phyloP scores from a whole-genome alignment of 1,284 basidiomycete genomes.

The Ceraceosorus guamensis region DNA sequence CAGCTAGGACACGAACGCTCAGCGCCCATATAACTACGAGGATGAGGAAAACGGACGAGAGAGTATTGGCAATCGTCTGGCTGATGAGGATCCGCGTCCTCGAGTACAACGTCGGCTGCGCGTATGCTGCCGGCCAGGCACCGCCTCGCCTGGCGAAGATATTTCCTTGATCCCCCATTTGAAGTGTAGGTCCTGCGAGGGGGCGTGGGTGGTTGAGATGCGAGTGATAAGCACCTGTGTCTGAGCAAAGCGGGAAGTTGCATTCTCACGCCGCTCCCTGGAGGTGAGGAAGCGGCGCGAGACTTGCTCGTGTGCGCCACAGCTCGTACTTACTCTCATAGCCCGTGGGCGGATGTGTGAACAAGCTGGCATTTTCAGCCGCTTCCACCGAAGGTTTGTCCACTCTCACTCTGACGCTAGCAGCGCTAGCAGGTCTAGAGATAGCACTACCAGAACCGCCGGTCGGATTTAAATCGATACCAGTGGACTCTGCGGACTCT shows the following conservation, averaged over 20 bases:
- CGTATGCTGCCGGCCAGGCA: conserved; percentile 31
- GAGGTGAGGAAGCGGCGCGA: neutral
- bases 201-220: neutral
- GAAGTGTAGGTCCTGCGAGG: conserved; percentile 5
- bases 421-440: conserved; percentile 28
- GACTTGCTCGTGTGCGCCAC: neutral
- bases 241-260: no score
- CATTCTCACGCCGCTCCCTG: no score
- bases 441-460: conserved; percentile 24
- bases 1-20: conserved; percentile 20
- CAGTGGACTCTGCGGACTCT: no score
- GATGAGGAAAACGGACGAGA: conserved; percentile 55
- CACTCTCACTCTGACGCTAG: conserved; percentile 35
- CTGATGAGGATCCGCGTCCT: conserved; percentile 48
- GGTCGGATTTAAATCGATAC: no score
- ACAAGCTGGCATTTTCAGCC: conserved; percentile 29
- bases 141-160: conserved; percentile 33
- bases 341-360: conserved; percentile 30
- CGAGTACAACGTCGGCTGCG: conserved; percentile 28
- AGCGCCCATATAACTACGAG: conserved; percentile 50
- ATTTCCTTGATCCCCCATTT: neutral
- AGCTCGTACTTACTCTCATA: conserved; percentile 20
- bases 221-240: conserved; percentile 5
- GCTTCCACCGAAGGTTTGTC: conserved; percentile 30
- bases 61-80: conserved; percentile 52